These are phyloP conservation scores for Trichophaea hybrida DNA, from an alignment of 2,329 filamentous ascomycete genomes.

Conservation along the genomic window DNA sequence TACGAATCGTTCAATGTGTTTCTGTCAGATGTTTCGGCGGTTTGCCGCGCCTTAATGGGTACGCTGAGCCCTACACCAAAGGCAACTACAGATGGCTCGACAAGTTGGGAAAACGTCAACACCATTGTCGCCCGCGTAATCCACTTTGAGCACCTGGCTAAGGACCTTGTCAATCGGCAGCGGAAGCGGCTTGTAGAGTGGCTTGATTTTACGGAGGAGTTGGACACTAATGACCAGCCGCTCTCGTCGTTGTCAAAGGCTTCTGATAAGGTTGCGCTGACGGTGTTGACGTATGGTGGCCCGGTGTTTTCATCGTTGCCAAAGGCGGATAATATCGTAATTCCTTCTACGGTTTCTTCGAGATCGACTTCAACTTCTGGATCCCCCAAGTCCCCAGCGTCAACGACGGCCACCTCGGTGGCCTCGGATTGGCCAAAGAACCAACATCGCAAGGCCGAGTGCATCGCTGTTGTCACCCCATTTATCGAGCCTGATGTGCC, in stretches of 20 bases:
- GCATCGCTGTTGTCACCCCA: constrained; percentile 14
- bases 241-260: not conserved
- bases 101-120: constrained; percentile 10
- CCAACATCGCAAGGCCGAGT: constrained; percentile 3
- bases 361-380: constrained; percentile 14
- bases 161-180: constrained; percentile 16
- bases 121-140: constrained; percentile 12
- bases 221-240: not conserved
- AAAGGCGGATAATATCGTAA: constrained; percentile 8
- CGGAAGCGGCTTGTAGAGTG: constrained; percentile 13
- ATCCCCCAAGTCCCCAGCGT: constrained; percentile 7
- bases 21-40: constrained; percentile 14
- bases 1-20: constrained; percentile 15
- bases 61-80: constrained; percentile 1
- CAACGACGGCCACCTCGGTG: constrained; percentile 19
- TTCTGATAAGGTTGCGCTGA: constrained; percentile 19
- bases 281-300: constrained; percentile 20
- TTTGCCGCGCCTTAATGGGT: constrained; percentile 12
- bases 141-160: constrained; percentile 16
- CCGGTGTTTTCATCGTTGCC: constrained; percentile 23
- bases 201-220: constrained; percentile 19
- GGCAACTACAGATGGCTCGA: not conserved
- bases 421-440: constrained; percentile 10
- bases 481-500: constrained; percentile 16
- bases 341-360: constrained; percentile 8